phyloP scores from a whole-genome alignment of 805 yeast genomes.

The Wickerhamomyces queroliae region DNA sequence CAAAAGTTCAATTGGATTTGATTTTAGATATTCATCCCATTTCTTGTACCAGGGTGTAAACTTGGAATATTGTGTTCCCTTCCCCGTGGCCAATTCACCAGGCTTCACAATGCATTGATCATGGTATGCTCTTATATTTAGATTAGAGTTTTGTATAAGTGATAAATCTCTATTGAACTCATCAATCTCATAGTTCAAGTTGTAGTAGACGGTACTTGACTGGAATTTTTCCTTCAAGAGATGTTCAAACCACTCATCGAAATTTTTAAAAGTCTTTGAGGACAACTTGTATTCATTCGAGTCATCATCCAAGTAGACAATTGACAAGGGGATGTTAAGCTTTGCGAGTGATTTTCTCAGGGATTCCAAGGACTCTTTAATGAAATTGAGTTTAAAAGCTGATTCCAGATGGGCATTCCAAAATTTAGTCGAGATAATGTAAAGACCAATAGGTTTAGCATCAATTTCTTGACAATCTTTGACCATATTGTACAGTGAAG shows the following conservation, averaged over 20 bases:
- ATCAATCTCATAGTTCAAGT: slow-evolving; percentile 31
- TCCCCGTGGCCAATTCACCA: slow-evolving; percentile 31
- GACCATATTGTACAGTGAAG: slow-evolving; percentile 32
- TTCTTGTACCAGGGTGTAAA: slow-evolving; percentile 44
- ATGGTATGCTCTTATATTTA: slow-evolving; percentile 24
- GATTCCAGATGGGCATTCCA: slow-evolving; percentile 38
- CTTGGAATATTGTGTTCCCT: slow-evolving; percentile 39
- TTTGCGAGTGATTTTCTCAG: slow-evolving; percentile 26
- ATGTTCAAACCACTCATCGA: slow-evolving; percentile 18
- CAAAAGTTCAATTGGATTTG: slow-evolving; percentile 4
- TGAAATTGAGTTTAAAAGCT: slow-evolving; percentile 35
- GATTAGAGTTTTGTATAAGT: slow-evolving; percentile 8
- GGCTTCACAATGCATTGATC: slow-evolving; percentile 40
- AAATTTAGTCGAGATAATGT: slow-evolving; percentile 34
- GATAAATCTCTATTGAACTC: slow-evolving; percentile 27
- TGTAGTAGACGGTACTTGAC: slow-evolving; percentile 19
- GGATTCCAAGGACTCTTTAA: slow-evolving; percentile 26
- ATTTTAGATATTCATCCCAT: slow-evolving; percentile 30
- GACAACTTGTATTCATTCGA: background rate
- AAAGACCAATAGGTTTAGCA: slow-evolving; percentile 34
- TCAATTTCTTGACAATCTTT: slow-evolving; percentile 23
- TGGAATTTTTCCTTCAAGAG: slow-evolving; percentile 8
- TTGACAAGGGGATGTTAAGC: slow-evolving; percentile 31
- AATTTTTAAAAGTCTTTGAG: slow-evolving; percentile 10
- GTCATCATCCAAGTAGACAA: slow-evolving; percentile 19